These are phyloP conservation scores for Globisporangium echinulatum DNA, from an alignment of 352 stramenopile genomes.

Conservation along the genomic window DNA sequence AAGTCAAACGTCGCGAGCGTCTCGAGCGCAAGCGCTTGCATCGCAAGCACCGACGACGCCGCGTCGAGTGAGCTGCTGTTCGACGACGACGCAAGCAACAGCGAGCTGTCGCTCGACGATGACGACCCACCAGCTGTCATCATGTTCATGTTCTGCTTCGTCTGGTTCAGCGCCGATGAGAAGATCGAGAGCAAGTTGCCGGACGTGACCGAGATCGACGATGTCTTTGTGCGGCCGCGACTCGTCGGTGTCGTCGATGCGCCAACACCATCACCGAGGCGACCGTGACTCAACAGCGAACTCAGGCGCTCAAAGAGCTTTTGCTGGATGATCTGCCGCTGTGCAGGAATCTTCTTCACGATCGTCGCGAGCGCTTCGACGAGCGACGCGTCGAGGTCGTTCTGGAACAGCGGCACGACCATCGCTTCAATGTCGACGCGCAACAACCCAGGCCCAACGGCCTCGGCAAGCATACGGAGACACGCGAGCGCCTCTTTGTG, in stretches of 20 bases:
- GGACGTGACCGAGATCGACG: conserved; percentile 62
- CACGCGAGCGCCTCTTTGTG: conserved; percentile 81
- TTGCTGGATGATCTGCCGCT: conserved; percentile 74
- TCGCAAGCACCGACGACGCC: conserved; percentile 52
- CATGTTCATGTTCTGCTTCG: conserved; percentile 38
- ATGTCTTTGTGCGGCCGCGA: conserved; percentile 66
- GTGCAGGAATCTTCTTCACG: conserved; percentile 74
- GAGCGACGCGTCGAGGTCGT: conserved; percentile 72
- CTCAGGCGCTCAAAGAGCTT: conserved; percentile 83
- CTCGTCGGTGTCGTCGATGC: conserved; percentile 50
- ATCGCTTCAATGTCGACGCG: conserved; percentile 80
- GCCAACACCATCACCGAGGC: conserved; percentile 36
- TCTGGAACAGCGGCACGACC: conserved; percentile 74
- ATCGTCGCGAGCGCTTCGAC: conserved; percentile 83
- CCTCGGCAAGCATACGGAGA: conserved; percentile 76
- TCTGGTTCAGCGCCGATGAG: conserved; percentile 41
- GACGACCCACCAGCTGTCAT: conserved; percentile 18
- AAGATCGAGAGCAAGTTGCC: conserved; percentile 69
- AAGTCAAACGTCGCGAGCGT: conserved; percentile 86
- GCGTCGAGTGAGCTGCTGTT: conserved; percentile 21
- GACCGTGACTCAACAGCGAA: conserved; percentile 45
- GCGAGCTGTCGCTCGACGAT: conserved; percentile 34
- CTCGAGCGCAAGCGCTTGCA: conserved; percentile 81
- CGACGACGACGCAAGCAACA: conserved; percentile 12
- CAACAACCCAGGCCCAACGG: conserved; percentile 62